phyloP scores from a whole-genome alignment of 2,329 filamentous ascomycete species.

The Aspergillus arachidicola region DNA sequence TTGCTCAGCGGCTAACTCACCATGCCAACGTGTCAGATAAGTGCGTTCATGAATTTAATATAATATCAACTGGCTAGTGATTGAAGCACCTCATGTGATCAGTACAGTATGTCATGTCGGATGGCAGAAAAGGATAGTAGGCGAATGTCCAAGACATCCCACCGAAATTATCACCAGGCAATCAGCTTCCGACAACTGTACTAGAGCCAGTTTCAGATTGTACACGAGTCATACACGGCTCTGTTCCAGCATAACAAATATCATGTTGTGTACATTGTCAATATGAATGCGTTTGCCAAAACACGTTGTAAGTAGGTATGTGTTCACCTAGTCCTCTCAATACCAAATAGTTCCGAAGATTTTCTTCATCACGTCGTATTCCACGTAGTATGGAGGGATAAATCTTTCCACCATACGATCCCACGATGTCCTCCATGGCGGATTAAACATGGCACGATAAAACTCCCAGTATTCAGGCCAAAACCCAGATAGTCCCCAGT shows the following conservation, averaged over 20 bases:
- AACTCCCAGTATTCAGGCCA: background rate
- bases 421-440: background rate
- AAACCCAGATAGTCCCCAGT: background rate
- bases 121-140: background rate
- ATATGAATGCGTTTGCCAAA: background rate
- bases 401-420: background rate
- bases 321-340: background rate
- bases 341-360: background rate
- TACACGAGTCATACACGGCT: background rate
- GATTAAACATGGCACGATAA: background rate
- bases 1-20: background rate
- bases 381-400: background rate
- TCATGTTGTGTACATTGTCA: background rate
- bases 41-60: too few relatives aligned
- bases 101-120: background rate
- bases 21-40: background rate
- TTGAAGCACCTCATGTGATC: background rate
- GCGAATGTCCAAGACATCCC: background rate
- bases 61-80: background rate
- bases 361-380: background rate
- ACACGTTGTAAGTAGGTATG: background rate
- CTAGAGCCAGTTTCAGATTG: background rate
- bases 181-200: background rate
- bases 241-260: background rate
- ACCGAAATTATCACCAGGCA: background rate